Base-by-base conservation (phyloP, 371 early-diverging fungal species). In the Mucor racemosus region DNA sequence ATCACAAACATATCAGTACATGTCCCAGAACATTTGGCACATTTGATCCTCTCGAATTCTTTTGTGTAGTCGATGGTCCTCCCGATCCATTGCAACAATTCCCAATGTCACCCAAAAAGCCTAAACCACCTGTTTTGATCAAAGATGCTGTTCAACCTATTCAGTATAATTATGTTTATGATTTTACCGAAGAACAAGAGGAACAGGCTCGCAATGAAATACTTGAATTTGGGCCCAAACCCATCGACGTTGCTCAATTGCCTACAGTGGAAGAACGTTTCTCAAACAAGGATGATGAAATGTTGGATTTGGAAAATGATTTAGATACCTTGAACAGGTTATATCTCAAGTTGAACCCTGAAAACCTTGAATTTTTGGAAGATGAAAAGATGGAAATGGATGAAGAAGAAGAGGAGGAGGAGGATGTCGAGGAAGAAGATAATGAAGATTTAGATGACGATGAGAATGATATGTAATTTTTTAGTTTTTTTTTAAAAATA, bases 1-100 rank as follows among this genome's bases (percentile, higher is more conserved):
- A 85, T 39, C 89, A 87, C 62, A 67, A 67, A 13, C 67, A 81
- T 36, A 76, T 89, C 53, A 87, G 87, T 5, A 78, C 80, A 17
- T 87, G 89, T 68, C 60, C 76, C 31, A 76, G 81, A 15, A 66
- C 68, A 7, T 44, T 42, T 11, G 76, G 75, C 2, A 71, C 62
- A 0, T 84, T 74, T 67, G 81, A 84, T 68, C 78, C 86, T 41
- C 68, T 74, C 48, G 86, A 86, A 57, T 57, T 84, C 21, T 64
- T 86, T 31, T 86, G 86, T 58, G 76, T 75, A 0, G 75, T 77
- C 19, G 69, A 72, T 14, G 62, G 71, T 11, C 71, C 68, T 1
- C 72, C 72, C 39, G 75, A 72, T 41, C 68, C 65, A 42, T 54
- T 60, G n/a, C 68, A 68, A 38, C 48, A 59, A 36, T 72, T 69